Evolutionary conservation across 176 grass and related monocot genomes (phyloP), one percentile per base, ranked within the genome.

Genomic region (Phyllostachys edulis): DNA sequence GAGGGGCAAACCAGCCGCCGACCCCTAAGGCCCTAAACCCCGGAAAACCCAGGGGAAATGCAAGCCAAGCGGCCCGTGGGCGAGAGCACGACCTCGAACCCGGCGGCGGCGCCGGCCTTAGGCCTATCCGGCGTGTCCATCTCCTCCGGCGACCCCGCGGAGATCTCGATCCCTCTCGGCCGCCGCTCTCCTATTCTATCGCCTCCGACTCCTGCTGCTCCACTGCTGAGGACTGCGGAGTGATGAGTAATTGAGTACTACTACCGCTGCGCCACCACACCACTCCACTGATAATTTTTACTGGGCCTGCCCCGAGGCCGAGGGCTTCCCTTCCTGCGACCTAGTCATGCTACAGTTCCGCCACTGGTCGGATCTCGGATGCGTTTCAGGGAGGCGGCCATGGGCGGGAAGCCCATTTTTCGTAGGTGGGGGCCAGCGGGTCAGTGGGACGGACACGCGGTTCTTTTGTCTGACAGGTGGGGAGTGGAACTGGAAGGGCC

Each of bases 111-210:
- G 67, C 24, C 71, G 79, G 47, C 61, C 75, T 81, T 84, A 79
- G 89, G 84, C 89, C 92, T 90, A 75, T 91, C 86, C 63, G 92
- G 92, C 80, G 92, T 89, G 89, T 94, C 92, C 92, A 94, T 91
- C 59, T 73, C 67, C 29, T 67, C 29, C 12, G 76, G 73, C 83
- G 88, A 82, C 56, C 65, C 47, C 56, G 66, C 26, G 59, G 75
- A 27, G 60, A 17, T 44, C 42, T 47, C n/a, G n/a, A n/a, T n/a
- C 45, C 39, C 37, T 60, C 46, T 5, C 37, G 2, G 57, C 23
- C 57, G 57, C 24, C 52, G 16, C 8, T 11, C 79, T 40, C 27
- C 39, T 42, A 15, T 34, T 20, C 39, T 78, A n/a, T 21, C 24
- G 47, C 54, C 74, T 45, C 9, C 64, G 72, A 3, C 44, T 46